phyloP scores from a whole-genome alignment of 2,329 filamentous ascomycete species.

The Alternaria hordeiaustralica region DNA sequence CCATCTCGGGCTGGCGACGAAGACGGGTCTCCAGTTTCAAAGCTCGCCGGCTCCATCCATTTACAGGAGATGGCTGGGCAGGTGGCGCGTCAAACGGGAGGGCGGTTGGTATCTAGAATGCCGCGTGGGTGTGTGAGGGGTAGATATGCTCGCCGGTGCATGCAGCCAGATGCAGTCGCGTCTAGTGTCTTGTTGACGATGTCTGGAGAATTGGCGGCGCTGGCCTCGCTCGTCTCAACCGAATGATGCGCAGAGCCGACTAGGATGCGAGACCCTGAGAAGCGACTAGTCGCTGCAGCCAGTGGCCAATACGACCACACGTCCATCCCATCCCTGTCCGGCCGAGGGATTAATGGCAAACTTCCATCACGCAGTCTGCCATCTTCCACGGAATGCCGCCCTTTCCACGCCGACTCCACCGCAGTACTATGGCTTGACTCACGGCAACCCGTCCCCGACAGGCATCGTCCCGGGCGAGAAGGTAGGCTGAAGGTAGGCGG shows the following conservation, averaged over 20 bases:
- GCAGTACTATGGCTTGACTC: slow-evolving; percentile 1
- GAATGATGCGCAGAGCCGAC: slow-evolving; percentile 1
- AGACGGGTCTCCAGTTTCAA: slow-evolving; percentile 36
- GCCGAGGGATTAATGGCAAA: slow-evolving; percentile 3
- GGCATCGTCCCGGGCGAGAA: slow-evolving; percentile 5
- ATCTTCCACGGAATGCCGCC: slow-evolving; percentile 2
- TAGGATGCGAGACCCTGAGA: slow-evolving; percentile 9
- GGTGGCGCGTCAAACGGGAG: slow-evolving; percentile 27
- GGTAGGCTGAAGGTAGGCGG: slow-evolving; percentile 1
- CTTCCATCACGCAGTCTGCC: background rate
- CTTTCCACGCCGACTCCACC: slow-evolving; percentile 12
- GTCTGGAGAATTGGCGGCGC: slow-evolving; percentile 13
- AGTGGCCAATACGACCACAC: background rate
- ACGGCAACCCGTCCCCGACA: slow-evolving; percentile 4
- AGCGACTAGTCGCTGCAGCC: background rate
- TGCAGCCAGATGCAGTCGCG: slow-evolving; percentile 18
- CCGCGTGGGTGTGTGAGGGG: slow-evolving; percentile 22
- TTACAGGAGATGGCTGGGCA: slow-evolving; percentile 36
- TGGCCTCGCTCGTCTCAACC: slow-evolving; percentile 4
- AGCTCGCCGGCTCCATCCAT: slow-evolving; percentile 51
- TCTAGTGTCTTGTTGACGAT: slow-evolving; percentile 20
- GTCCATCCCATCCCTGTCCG: background rate
- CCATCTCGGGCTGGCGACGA: slow-evolving; percentile 31
- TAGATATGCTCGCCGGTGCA: slow-evolving; percentile 16
- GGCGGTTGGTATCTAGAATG: slow-evolving; percentile 19